These are phyloP conservation scores for Lactarius deliciosus DNA, from an alignment of 768 basidiomycete genomes.

Conservation along the genomic window DNA sequence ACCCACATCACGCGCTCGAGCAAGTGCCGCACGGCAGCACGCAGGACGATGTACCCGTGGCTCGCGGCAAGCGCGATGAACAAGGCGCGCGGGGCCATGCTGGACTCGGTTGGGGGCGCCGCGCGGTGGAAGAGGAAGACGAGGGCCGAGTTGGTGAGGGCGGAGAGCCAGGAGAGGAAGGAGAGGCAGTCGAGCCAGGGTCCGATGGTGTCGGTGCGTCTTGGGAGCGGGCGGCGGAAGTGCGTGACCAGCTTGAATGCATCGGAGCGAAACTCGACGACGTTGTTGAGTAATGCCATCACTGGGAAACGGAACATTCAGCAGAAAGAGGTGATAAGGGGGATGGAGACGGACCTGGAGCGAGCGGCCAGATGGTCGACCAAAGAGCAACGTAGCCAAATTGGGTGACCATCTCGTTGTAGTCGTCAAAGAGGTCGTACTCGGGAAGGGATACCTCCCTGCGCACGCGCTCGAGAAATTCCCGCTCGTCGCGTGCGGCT, in stretches of 20 bases:
- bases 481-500: slow-evolving; percentile 57
- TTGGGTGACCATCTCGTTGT: slow-evolving; percentile 94
- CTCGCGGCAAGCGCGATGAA: slow-evolving; percentile 75
- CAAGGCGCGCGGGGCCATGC: slow-evolving; percentile 33
- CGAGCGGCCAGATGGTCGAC: slow-evolving; percentile 93
- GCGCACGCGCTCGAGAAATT: slow-evolving; percentile 77
- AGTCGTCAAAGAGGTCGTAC: slow-evolving; percentile 83
- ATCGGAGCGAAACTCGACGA: slow-evolving; percentile 88
- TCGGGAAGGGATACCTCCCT: slow-evolving; percentile 75
- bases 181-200: slow-evolving; percentile 90
- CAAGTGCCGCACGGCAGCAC: slow-evolving; percentile 60
- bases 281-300: slow-evolving; percentile 90
- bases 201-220: slow-evolving; percentile 88
- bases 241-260: slow-evolving; percentile 94
- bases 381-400: slow-evolving; percentile 93
- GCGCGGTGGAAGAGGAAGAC: slow-evolving; percentile 80
- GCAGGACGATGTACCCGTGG: slow-evolving; percentile 77
- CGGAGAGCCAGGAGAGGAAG: slow-evolving; percentile 86
- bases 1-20: slow-evolving; percentile 79
- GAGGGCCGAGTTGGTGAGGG: slow-evolving; percentile 85
- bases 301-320: slow-evolving; percentile 38
- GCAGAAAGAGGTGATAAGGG: background rate
- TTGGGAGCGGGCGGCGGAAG: slow-evolving; percentile 77
- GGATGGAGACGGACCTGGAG: slow-evolving; percentile 53
- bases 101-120: slow-evolving; percentile 24